A percentile compares a stretch with the other conserved stretches of the same genome.
These are phyloP conservation scores for Tolypocladium album DNA, from an alignment of 2,329 filamentous ascomycete species.

Conservation along the genomic window DNA sequence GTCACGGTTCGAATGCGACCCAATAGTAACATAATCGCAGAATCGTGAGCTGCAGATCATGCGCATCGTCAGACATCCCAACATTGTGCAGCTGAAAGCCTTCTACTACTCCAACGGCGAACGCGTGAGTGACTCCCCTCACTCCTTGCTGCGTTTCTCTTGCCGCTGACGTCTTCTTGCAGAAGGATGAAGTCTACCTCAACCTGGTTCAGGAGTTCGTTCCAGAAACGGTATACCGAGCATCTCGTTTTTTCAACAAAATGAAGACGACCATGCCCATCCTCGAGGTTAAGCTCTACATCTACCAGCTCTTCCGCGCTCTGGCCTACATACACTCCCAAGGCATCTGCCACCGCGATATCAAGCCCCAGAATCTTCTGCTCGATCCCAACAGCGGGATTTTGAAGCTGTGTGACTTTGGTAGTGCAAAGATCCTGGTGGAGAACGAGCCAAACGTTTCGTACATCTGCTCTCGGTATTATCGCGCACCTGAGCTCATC, in stretches of 20 bases:
- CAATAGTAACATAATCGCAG: conserved; percentile 36
- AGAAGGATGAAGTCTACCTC: conserved; percentile 98
- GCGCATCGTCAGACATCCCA: conserved; percentile 97
- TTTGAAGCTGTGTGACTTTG: conserved; percentile 96
- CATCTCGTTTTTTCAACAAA: conserved; percentile 98
- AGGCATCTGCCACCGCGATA: conserved; percentile 97
- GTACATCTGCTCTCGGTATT: conserved; percentile 99
- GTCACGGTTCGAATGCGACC: neutral
- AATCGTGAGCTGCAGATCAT: conserved; percentile 99
- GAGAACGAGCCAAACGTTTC: conserved; percentile 99
- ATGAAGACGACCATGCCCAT: conserved; percentile 99
- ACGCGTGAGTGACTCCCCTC: conserved; percentile 50
- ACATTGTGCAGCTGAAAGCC: conserved; percentile 97
- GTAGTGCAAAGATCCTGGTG: conserved; percentile 95
- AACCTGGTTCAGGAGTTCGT: conserved; percentile 98
- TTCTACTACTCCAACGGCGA: conserved; percentile 99
- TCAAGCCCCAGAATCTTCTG: conserved; percentile 96
- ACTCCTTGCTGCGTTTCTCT: neutral
- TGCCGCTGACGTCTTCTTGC: conserved; percentile 4
- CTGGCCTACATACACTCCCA: conserved; percentile 98
- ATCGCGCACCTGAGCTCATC: conserved; percentile 93
- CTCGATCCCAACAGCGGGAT: conserved; percentile 86
- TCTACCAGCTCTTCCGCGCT: conserved; percentile 97
- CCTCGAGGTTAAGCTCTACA: conserved; percentile 98
- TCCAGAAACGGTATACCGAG: conserved; percentile 95